phyloP scores from a whole-genome alignment of 2,329 filamentous ascomycete genomes.

The Fusarium xylarioides region DNA sequence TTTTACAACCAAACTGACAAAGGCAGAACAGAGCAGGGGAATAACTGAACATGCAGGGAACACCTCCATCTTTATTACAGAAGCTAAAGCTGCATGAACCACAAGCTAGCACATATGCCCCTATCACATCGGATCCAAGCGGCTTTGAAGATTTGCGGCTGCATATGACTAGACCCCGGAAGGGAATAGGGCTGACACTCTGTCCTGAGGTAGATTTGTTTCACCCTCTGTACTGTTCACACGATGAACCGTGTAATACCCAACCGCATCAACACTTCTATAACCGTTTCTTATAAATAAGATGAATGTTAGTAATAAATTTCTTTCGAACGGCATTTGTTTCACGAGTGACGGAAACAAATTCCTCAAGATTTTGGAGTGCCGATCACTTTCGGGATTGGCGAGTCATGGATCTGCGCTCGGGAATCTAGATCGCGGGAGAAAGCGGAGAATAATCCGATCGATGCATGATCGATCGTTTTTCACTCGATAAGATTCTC shows the following conservation, averaged over 20 bases:
- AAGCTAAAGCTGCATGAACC: neutral
- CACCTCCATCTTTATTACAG: neutral
- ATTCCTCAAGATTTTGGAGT: neutral
- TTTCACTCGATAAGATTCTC: neutral
- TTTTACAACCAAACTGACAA: neutral
- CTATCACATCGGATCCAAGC: neutral
- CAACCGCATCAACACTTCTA: rapidly evolving
- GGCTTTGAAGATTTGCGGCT: neutral
- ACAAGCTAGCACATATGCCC: neutral
- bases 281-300: rapidly evolving
- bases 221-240: neutral
- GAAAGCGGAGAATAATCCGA: neutral
- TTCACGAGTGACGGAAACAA: neutral
- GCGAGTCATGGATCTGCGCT: neutral
- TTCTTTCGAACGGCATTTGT: rapidly evolving
- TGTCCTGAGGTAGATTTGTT: neutral
- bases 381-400: neutral
- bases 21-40: neutral
- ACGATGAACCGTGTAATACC: neutral
- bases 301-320: rapidly evolving
- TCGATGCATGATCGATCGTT: neutral
- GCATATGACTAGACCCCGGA: neutral
- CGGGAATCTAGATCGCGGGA: neutral
- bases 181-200: neutral
- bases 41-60: no score